phyloP scores from a whole-genome alignment of 2,329 filamentous ascomycete genomes.

The Aotearoamyces nothofagi region DNA sequence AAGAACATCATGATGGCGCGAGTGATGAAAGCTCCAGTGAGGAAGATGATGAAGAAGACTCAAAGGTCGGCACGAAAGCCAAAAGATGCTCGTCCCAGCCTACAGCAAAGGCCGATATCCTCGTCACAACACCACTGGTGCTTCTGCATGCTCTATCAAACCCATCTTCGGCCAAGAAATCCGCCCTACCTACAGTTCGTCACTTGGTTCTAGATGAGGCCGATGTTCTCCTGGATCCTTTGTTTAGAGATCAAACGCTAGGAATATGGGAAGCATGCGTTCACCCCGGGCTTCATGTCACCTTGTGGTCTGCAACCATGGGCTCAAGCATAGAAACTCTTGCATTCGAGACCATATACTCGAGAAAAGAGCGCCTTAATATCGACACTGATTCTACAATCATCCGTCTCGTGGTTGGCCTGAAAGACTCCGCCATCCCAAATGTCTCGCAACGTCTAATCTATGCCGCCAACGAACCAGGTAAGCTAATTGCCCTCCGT shows the following conservation, averaged over 20 bases:
- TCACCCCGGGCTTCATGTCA: constrained; percentile 53
- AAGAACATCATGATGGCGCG: constrained; percentile 14
- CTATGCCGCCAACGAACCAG: constrained; percentile 85
- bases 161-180: constrained; percentile 23
- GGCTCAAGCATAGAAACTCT: constrained; percentile 80
- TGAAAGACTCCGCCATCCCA: constrained; percentile 91
- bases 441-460: constrained; percentile 80
- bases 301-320: constrained; percentile 95
- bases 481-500: constrained; percentile 81
- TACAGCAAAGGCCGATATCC: constrained; percentile 58
- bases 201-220: constrained; percentile 83
- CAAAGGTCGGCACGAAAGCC: constrained; percentile 15
- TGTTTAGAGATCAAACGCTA: constrained; percentile 82
- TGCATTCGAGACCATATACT: constrained; percentile 49
- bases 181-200: constrained; percentile 49
- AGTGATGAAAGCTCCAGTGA: constrained; percentile 18
- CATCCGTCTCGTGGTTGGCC: constrained; percentile 78
- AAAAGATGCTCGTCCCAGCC: constrained; percentile 25
- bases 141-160: constrained; percentile 58
- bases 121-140: constrained; percentile 67
- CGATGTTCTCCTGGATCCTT: constrained; percentile 79
- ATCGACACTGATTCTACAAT: constrained; percentile 32
- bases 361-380: constrained; percentile 28
- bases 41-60: constrained; percentile 23
- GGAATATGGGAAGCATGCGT: constrained; percentile 70